A percentile compares a stretch with the other conserved stretches of the same genome.
These are phyloP conservation scores for Urostyla sp. DNA, from an alignment of 73 alveolate genomes.

Conservation along the genomic window DNA sequence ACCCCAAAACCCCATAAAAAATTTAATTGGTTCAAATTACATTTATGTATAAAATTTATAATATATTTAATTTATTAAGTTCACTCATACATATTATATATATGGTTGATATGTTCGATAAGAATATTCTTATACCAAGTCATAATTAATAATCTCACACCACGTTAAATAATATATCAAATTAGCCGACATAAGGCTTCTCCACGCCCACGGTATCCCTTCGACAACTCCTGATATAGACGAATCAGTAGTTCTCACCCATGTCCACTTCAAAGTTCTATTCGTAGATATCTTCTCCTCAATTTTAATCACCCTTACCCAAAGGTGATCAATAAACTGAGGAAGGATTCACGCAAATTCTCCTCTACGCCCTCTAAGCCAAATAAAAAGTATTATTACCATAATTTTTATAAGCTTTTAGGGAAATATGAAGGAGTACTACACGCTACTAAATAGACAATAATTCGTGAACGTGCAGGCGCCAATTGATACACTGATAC, in stretches of 20 bases:
- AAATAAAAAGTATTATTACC: conserved; percentile 17
- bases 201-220: no score
- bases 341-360: conserved; percentile 14
- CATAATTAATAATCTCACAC: no score
- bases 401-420: neutral
- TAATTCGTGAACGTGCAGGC: conserved; percentile 39
- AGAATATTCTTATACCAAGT: conserved; percentile 49
- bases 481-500: conserved; percentile 21
- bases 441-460: neutral
- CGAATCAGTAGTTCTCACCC: neutral
- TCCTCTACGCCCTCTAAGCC: conserved; percentile 26
- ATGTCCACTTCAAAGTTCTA: neutral
- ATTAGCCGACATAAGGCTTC: no score
- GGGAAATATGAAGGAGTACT: conserved; percentile 40
- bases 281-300: neutral
- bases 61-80: conserved; percentile 16
- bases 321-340: neutral
- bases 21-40: no score
- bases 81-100: conserved; percentile 9
- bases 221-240: no score
- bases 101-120: conserved; percentile 2
- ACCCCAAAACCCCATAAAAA: no score
- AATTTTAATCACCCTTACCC: conserved; percentile 23
- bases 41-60: conserved; percentile 37
- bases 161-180: no score